Conservation (phyloP, 768 basidiomycete species). For the Coprinellus micaceus region DNA sequence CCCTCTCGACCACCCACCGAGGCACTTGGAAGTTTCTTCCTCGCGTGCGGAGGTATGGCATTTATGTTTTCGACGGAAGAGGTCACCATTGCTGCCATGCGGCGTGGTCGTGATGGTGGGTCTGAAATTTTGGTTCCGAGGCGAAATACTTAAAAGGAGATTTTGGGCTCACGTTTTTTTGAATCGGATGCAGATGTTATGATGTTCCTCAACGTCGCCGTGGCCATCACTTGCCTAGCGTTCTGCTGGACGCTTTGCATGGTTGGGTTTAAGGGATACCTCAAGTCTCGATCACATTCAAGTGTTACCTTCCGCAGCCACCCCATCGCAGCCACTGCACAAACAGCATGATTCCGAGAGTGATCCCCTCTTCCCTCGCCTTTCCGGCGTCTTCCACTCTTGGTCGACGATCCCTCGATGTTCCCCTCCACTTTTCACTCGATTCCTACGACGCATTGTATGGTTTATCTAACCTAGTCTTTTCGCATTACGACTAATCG, state of each 20-base stretch:
- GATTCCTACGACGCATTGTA: no score
- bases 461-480: constrained; percentile 6
- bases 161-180: constrained; percentile 7
- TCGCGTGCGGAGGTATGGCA: constrained; percentile 82
- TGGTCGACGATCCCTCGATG: no score
- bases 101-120: constrained; percentile 79
- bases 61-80: constrained; percentile 93
- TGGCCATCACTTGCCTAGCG: constrained; percentile 81
- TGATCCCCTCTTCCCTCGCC: constrained; percentile 7
- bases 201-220: constrained; percentile 84
- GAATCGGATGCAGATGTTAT: constrained; percentile 74
- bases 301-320: constrained; percentile 28
- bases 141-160: no score
- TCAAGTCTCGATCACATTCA: constrained; percentile 41
- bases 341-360: background rate
- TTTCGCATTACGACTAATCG: no score
- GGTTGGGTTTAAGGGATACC: constrained; percentile 80
- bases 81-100: constrained; percentile 86
- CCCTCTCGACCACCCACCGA: constrained; percentile 95
- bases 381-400: constrained; percentile 4
- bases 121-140: constrained; percentile 5
- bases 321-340: constrained; percentile 14
- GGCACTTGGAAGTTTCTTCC: constrained; percentile 80
- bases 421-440: no score
- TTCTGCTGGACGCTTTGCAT: constrained; percentile 81